Evolutionary conservation across 495 filamentous ascomycete genomes (phyloP).

Genomic region (Xylaria grammica): DNA sequence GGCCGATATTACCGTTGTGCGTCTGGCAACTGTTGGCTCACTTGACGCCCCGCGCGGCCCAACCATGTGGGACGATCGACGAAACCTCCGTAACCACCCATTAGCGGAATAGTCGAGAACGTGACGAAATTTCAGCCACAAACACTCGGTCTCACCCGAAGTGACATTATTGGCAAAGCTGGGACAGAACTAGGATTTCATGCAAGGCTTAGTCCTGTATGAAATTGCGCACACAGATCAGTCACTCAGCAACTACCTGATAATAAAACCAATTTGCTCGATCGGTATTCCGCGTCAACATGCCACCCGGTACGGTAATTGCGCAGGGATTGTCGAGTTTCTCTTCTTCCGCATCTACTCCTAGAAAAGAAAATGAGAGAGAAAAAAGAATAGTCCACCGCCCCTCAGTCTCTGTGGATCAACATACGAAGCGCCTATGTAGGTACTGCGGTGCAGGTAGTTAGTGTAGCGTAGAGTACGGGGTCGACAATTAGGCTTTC

Average conservation of each 20-base stretch:
- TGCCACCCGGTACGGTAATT: conserved; percentile 1
- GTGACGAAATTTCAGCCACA: conserved; percentile 22
- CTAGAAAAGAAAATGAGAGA: not conserved
- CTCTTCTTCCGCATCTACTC: not conserved
- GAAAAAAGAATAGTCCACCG: not conserved
- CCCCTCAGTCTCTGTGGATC: not conserved
- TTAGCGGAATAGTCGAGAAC: conserved; percentile 22
- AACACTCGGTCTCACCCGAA: not conserved
- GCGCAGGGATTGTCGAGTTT: not conserved
- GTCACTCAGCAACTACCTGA: not conserved
- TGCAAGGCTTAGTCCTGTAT: not conserved
- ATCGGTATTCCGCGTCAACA: not conserved
- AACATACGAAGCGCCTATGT: not conserved
- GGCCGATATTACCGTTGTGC: conserved; percentile 21
- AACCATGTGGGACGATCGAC: conserved; percentile 23
- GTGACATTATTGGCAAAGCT: not conserved
- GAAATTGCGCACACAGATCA: not conserved
- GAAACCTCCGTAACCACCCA: conserved; percentile 19
- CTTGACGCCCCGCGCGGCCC: conserved; percentile 14
- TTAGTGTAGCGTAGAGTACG: too few relatives aligned
- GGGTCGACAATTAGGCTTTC: not conserved
- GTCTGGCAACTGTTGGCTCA: conserved; percentile 10
- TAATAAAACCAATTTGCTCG: not conserved
- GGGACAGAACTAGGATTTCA: not conserved
- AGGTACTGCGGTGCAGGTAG: too few relatives aligned